Evolutionary conservation across 805 yeast genomes (phyloP).

Genomic region (Tetrapisispora taiwanensis): DNA sequence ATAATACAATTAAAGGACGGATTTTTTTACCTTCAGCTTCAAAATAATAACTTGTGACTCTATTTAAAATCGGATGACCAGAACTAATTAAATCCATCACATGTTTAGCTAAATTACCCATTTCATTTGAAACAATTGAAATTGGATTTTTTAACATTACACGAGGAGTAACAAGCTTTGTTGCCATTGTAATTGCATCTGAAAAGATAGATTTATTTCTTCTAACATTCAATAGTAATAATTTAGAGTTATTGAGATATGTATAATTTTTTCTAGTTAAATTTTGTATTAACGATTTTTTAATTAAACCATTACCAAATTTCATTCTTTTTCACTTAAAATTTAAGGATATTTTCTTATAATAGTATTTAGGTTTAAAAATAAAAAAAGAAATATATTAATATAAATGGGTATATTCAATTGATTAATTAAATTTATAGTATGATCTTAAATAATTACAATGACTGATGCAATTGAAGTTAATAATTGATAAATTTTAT

Average conservation of each 20-base stretch:
- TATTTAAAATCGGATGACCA: conserved; percentile 85
- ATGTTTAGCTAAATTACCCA: conserved; percentile 79
- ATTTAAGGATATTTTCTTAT: too few species aligned
- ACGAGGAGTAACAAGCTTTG: conserved; percentile 59
- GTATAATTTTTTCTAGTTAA: neutral
- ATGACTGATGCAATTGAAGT: too few species aligned
- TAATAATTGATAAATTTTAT: too few species aligned
- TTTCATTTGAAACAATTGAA: conserved; percentile 82
- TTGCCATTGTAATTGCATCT: conserved; percentile 63
- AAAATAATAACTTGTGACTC: conserved; percentile 90
- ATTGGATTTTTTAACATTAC: conserved; percentile 67
- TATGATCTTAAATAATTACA: too few species aligned
- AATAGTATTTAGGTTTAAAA: too few species aligned
- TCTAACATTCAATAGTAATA: neutral
- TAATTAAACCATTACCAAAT: neutral
- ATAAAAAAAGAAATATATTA: too few species aligned
- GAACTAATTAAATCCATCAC: conserved; percentile 82
- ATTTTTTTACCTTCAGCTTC: conserved; percentile 95
- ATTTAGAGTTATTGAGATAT: too few species aligned
- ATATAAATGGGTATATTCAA: too few species aligned
- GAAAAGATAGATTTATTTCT: conserved; percentile 30
- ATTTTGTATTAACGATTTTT: neutral
- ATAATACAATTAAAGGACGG: conserved; percentile 78
- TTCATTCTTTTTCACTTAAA: neutral
- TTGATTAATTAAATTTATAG: too few species aligned